phyloP scores from a whole-genome alignment of 1,284 basidiomycete genomes.

The Uromyces viciae-fabae region DNA sequence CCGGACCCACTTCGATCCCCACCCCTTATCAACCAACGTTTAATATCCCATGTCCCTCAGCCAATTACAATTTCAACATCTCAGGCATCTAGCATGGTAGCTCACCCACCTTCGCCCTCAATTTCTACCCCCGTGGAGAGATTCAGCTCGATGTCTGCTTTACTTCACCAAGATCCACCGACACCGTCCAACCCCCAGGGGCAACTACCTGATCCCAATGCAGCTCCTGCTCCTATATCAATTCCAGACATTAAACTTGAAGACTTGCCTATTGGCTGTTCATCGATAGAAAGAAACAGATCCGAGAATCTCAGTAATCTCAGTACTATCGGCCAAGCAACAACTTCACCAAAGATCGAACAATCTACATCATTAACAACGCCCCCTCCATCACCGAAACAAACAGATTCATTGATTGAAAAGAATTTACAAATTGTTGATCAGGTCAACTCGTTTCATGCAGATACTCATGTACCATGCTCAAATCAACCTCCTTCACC shows the following conservation, averaged over 20 bases:
- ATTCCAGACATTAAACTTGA: constrained; percentile 33
- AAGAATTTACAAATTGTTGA: constrained; percentile 6
- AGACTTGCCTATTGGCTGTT: constrained; percentile 22
- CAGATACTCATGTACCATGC: not conserved
- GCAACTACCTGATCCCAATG: constrained; percentile 32
- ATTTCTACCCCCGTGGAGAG: constrained; percentile 17
- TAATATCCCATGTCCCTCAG: not conserved
- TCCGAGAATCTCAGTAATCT: constrained; percentile 22
- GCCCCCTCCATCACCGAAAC: not conserved
- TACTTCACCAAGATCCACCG: constrained; percentile 13
- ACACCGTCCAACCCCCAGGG: not conserved
- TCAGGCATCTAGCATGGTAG: constrained; percentile 29
- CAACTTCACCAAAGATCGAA: constrained; percentile 25
- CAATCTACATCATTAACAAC: constrained; percentile 3
- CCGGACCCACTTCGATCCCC: constrained; percentile 40
- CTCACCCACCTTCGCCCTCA: constrained; percentile 31
- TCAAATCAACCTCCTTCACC: not conserved
- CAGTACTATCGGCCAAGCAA: constrained; percentile 30
- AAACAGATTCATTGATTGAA: constrained; percentile 16
- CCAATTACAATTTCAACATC: constrained; percentile 1
- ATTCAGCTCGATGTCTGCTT: not conserved
- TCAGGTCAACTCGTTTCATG: not conserved
- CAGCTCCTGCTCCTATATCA: constrained; percentile 25
- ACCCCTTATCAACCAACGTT: not conserved
- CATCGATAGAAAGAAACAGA: constrained; percentile 2